Evolutionary conservation across 305 asterid genomes (phyloP).

Genomic region (Plantago lanceolata): DNA sequence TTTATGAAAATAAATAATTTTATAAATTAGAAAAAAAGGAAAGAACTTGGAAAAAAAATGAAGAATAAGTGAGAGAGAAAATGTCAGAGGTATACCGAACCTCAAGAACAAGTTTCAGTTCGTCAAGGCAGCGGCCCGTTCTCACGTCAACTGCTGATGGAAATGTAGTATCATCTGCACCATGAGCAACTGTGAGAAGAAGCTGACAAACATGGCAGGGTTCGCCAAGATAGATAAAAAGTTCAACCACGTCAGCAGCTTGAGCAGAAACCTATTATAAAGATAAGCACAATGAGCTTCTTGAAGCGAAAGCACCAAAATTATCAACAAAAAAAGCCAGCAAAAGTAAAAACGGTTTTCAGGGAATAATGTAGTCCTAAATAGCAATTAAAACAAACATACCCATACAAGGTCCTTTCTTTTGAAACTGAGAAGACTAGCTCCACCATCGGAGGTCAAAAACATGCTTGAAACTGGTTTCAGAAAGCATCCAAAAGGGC

Average conservation of each 20-base stretch:
- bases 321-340: constrained; percentile 7
- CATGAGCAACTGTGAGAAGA: constrained; percentile 90
- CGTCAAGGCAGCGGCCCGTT: constrained; percentile 79
- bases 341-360: constrained; percentile 4
- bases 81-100: constrained; percentile 50
- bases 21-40: not conserved
- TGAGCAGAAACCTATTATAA: constrained; percentile 68
- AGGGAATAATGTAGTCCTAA: constrained; percentile 14
- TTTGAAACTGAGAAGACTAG: constrained; percentile 78
- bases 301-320: constrained; percentile 14
- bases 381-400: constrained; percentile 30
- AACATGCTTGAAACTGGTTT: constrained; percentile 92
- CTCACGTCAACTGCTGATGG: constrained; percentile 95
- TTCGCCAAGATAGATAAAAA: constrained; percentile 86
- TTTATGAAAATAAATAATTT: constrained; percentile 6
- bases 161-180: constrained; percentile 90
- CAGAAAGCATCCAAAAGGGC: constrained; percentile 87
- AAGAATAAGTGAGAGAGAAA: constrained; percentile 27
- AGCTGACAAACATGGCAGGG: constrained; percentile 94
- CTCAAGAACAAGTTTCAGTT: constrained; percentile 90
- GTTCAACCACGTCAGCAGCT: constrained; percentile 93
- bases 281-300: constrained; percentile 22
- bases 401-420: constrained; percentile 91
- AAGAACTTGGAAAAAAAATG: constrained; percentile 12
- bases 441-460: constrained; percentile 81